Conservation (phyloP, 169 alveolate genomes). For the Eimeria falciformis region DNA sequence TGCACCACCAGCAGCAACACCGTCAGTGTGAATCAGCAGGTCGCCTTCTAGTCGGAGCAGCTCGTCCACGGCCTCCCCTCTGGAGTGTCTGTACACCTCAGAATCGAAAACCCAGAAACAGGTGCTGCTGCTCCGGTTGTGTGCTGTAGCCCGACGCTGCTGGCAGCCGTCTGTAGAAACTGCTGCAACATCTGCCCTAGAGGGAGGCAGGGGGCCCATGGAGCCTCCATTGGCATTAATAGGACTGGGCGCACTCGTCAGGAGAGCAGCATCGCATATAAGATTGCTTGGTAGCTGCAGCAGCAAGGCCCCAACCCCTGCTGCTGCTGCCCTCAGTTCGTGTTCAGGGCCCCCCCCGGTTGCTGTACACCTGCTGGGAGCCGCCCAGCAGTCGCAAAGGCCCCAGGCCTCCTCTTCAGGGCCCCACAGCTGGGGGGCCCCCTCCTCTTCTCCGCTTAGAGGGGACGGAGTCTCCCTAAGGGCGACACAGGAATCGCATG, state of each 20-base stretch:
- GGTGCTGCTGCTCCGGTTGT: slow-evolving; percentile 57
- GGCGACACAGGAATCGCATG: slow-evolving; percentile 47
- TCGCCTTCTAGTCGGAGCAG: slow-evolving; percentile 24
- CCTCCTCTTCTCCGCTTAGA: slow-evolving; percentile 16
- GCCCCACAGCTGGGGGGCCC: slow-evolving; percentile 39
- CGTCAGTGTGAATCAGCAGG: not conserved
- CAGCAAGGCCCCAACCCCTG: slow-evolving; percentile 56
- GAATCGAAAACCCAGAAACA: slow-evolving; percentile 41
- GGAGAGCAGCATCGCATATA: slow-evolving; percentile 18
- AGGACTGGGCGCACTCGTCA: slow-evolving; percentile 59
- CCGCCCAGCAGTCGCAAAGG: slow-evolving; percentile 52
- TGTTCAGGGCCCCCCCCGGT: slow-evolving; percentile 1
- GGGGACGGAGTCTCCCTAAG: slow-evolving; percentile 35
- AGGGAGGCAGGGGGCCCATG: slow-evolving; percentile 15
- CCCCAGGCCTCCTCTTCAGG: slow-evolving; percentile 47
- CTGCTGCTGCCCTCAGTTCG: slow-evolving; percentile 42
- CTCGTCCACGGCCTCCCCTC: slow-evolving; percentile 11
- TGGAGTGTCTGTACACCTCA: slow-evolving; percentile 16
- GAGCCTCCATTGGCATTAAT: not conserved
- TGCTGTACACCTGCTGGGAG: slow-evolving; percentile 42
- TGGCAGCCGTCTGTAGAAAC: slow-evolving; percentile 36
- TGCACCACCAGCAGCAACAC: not conserved
- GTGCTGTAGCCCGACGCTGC: slow-evolving; percentile 27
- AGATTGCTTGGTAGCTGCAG: slow-evolving; percentile 59
- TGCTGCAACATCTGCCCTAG: not conserved